A percentile compares a stretch with the other conserved stretches of the same genome.
These are phyloP conservation scores for Penicillium psychrofluorescens DNA, from an alignment of 495 filamentous ascomycete species.

Conservation along the genomic window DNA sequence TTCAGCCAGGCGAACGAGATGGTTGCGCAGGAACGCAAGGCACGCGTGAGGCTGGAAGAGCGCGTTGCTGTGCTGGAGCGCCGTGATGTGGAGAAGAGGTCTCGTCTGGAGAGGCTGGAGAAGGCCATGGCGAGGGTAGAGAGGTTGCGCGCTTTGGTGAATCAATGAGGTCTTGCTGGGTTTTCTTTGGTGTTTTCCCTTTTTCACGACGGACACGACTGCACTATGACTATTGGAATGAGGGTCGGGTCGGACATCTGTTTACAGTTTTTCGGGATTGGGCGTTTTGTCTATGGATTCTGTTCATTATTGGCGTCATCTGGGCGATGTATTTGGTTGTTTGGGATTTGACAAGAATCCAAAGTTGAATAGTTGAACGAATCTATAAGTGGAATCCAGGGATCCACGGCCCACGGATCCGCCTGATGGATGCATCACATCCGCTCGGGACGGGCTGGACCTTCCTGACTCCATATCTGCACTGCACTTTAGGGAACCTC, in stretches of 20 bases:
- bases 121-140: constrained; percentile 72
- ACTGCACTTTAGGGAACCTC: too few species aligned
- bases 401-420: too few species aligned
- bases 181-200: not conserved
- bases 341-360: not conserved
- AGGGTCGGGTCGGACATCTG: not conserved
- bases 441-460: too few species aligned
- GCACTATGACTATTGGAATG: constrained; percentile 7
- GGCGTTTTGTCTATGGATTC: not conserved
- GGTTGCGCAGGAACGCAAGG: constrained; percentile 83
- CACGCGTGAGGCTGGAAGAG: constrained; percentile 71
- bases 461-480: too few species aligned
- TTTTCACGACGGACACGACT: constrained; percentile 18
- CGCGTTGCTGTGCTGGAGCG: constrained; percentile 61
- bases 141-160: constrained; percentile 66
- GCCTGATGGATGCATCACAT: too few species aligned
- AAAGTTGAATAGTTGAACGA: too few species aligned
- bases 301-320: not conserved
- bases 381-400: too few species aligned
- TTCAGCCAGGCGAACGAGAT: constrained; percentile 97
- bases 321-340: not conserved
- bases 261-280: constrained; percentile 8
- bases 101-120: constrained; percentile 66
- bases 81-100: constrained; percentile 63
- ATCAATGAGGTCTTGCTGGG: constrained; percentile 1